Percentiles rank a stretch among this genome's conserved stretches.
Evolutionary conservation across 345 rosid species (phyloP).

Genomic region (Camelina hispida): DNA sequence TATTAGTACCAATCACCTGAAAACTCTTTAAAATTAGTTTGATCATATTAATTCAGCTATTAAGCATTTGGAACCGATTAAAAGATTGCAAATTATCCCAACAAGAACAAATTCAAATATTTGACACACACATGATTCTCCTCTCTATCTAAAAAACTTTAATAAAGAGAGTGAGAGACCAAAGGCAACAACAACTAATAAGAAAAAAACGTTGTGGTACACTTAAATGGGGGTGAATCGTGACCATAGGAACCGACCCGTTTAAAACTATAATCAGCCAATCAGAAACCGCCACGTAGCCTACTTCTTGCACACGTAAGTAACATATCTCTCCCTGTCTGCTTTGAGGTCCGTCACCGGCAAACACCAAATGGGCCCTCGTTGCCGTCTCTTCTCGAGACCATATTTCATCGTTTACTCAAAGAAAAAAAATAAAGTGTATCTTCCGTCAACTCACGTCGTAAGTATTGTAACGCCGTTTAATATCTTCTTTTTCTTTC

Average conservation of each 20-base stretch:
- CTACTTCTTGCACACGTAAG: conserved; percentile 45
- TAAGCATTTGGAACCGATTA: background rate
- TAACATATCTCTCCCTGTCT: conserved; percentile 1
- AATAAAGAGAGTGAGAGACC: background rate
- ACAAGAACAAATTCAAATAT: background rate
- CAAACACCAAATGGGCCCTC: conserved; percentile 44
- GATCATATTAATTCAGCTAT: no score
- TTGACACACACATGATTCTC: background rate
- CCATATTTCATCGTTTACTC: conserved; percentile 42
- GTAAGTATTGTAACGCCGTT: conserved; percentile 43
- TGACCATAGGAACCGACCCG: conserved; percentile 37
- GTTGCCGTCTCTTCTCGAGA: conserved; percentile 46
- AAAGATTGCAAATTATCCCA: background rate
- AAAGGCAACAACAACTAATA: background rate
- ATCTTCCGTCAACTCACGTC: conserved; percentile 43
- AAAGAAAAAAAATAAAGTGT: conserved; percentile 13
- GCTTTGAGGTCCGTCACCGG: conserved; percentile 40
- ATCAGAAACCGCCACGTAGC: conserved; percentile 23
- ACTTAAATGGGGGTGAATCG: conserved; percentile 17
- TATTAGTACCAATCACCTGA: no score
- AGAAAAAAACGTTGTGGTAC: background rate
- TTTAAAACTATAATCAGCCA: background rate
- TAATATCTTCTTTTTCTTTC: background rate
- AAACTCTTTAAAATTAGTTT: no score
- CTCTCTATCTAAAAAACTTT: background rate